Percentiles rank a stretch among this genome's conserved stretches.
These are phyloP conservation scores for Cetraspora pellucida DNA, from an alignment of 192 early-diverging fungal genomes.

Conservation along the genomic window DNA sequence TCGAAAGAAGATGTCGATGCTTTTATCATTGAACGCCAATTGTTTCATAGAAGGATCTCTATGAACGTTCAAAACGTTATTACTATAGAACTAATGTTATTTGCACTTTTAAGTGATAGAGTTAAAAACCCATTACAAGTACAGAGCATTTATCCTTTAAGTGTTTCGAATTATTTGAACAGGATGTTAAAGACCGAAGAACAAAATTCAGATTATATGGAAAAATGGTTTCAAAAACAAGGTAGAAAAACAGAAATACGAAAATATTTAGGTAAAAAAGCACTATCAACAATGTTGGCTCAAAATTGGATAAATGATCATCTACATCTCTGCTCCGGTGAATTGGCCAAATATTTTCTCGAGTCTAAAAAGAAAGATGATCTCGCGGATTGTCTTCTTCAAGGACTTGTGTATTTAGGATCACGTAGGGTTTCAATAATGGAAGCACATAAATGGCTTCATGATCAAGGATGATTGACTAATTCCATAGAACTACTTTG, in stretches of 20 bases:
- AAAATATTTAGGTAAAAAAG: not conserved
- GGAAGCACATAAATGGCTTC: not conserved
- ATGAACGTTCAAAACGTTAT: not conserved
- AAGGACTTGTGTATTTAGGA: slow-evolving; percentile 8
- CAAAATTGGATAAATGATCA: slow-evolving; percentile 10
- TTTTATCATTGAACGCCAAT: slow-evolving; percentile 6
- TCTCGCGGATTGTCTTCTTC: slow-evolving; percentile 6
- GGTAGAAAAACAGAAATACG: not conserved
- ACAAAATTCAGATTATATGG: not conserved
- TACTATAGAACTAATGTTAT: not conserved
- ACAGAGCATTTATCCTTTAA: not conserved
- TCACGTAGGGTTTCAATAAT: not conserved
- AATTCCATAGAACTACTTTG: not conserved
- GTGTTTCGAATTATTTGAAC: not conserved
- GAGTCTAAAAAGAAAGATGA: slow-evolving; percentile 20
- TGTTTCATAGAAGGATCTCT: not conserved
- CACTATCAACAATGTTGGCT: not conserved
- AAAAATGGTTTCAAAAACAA: not conserved
- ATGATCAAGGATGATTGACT: not conserved
- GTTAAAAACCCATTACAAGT: not conserved
- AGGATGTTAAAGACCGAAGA: not conserved
- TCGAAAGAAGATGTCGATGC: not conserved
- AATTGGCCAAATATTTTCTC: not conserved
- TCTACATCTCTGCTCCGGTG: not conserved
- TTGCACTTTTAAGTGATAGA: not conserved